Conservation (phyloP, 345 rosid species). For the Nephelium lappaceum region DNA sequence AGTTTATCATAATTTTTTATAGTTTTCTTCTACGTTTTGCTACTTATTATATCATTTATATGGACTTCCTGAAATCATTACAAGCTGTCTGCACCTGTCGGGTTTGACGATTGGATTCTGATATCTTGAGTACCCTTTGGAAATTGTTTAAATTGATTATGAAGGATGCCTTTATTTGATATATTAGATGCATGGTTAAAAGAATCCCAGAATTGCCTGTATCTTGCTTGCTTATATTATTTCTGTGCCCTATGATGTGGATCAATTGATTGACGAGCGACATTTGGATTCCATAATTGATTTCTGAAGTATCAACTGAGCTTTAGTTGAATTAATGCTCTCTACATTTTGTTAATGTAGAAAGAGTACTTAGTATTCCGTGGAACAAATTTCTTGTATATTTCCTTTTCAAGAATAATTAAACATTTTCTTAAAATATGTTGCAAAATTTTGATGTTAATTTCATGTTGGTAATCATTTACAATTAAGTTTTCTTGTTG, state of each 20-base stretch:
- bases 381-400: background rate
- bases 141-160: background rate
- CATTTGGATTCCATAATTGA: background rate
- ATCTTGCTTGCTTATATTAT: background rate
- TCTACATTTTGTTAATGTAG: background rate
- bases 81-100: background rate
- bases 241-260: background rate
- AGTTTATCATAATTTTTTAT: slow-evolving; percentile 1
- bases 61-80: background rate
- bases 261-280: background rate
- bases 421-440: background rate
- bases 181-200: background rate
- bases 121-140: background rate
- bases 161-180: slow-evolving; percentile 5
- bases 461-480: background rate
- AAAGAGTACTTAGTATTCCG: background rate
- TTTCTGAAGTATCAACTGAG: background rate
- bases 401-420: background rate
- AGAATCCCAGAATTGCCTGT: background rate
- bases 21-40: background rate
- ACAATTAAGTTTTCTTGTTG: background rate
- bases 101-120: slow-evolving; percentile 2
- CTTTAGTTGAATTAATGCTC: background rate
- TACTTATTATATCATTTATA: no score
- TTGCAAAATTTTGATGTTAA: background rate